Base-by-base conservation (phyloP, 768 basidiomycete genomes). In the Omphalotus guepiniiformis region DNA sequence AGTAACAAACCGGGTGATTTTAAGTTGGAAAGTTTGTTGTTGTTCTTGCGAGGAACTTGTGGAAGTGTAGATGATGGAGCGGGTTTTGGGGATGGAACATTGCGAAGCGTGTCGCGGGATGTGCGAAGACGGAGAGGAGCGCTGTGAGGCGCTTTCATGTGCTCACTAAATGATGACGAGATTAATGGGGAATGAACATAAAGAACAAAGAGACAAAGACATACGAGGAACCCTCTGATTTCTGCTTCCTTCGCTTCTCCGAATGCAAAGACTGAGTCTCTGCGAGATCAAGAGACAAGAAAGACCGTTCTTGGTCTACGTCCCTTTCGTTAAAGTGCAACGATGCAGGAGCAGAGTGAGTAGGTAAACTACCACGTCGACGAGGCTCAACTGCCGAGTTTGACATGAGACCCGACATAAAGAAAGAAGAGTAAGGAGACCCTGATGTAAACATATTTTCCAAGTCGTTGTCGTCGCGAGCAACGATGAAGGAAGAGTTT, bases 281-380 rank as follows among this genome's bases (percentile, higher is more conserved):
- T 30, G 82, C 83, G 3, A 83, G 72, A 60, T 86, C 84, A 46
- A 86, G 75, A 28, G 79, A 85, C 42, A 86, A 74, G 60, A 85
- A 85, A 2, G 84, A 85, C 34, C 78, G 74, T 50, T 74, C 65
- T 37, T 55, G 48, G 2, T 61, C 51, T 57, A 73, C 69, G 26
- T 72, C 67, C 42, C 64, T 66, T 13, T 70, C 63, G 53, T n/a
- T n/a, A n/a, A n/a, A 71, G 69, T 35, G 76, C 58, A 1, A 76
- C 75, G 48, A 76, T 71, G 57, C 77, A 77, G 57, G 77, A 69
- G 9, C 73, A 61, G 73, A 71, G 54, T 67, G 63, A 13, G 64
- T 63, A 39, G 69, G 71, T 9, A 71, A 59, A 60, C 65, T 69
- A 25, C 68, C 70, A 45, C 71, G 43, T 22, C 66, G 55, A 19